A percentile compares a stretch with the other conserved stretches of the same genome.
These are phyloP conservation scores for Oryza officinalis DNA, from an alignment of 176 grass and related monocot genomes.

Conservation along the genomic window DNA sequence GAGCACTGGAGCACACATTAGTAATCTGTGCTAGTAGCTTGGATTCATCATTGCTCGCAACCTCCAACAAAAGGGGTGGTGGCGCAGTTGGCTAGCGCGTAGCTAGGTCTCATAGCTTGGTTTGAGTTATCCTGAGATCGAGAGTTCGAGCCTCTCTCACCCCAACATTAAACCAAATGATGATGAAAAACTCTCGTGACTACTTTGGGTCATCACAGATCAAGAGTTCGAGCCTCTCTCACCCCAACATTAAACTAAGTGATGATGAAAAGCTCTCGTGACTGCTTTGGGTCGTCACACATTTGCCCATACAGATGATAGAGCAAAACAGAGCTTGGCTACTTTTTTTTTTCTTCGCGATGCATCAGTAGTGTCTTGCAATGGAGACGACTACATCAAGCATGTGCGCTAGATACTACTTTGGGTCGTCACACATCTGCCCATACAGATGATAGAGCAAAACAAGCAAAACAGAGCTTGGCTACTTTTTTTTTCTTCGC, in stretches of 20 bases:
- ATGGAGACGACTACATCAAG: too few relatives aligned
- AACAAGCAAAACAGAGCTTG: too few relatives aligned
- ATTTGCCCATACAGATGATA: constrained; percentile 29
- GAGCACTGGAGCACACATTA: too few relatives aligned
- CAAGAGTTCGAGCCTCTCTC: constrained; percentile 82
- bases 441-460: too few relatives aligned
- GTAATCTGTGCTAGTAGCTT: too few relatives aligned
- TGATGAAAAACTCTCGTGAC: constrained; percentile 49
- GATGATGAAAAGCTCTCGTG: constrained; percentile 57
- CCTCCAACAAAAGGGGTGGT: constrained; percentile 22
- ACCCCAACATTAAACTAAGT: constrained; percentile 5
- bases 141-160: constrained; percentile 84
- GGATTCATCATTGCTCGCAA: too few relatives aligned
- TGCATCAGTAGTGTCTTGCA: too few relatives aligned
- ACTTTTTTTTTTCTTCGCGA: neutral
- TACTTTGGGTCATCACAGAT: constrained; percentile 54
- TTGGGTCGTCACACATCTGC: too few relatives aligned
- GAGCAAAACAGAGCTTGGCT: constrained; percentile 39
- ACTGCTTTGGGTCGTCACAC: constrained; percentile 42
- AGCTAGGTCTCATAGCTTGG: constrained; percentile 42
- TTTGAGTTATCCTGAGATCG: constrained; percentile 62
- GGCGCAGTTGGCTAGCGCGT: constrained; percentile 48
- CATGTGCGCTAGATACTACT: too few relatives aligned
- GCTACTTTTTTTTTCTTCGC: too few relatives aligned
- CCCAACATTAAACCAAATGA: neutral